Evolutionary conservation across 345 rosid species (phyloP).

Genomic region (Firmiana major): DNA sequence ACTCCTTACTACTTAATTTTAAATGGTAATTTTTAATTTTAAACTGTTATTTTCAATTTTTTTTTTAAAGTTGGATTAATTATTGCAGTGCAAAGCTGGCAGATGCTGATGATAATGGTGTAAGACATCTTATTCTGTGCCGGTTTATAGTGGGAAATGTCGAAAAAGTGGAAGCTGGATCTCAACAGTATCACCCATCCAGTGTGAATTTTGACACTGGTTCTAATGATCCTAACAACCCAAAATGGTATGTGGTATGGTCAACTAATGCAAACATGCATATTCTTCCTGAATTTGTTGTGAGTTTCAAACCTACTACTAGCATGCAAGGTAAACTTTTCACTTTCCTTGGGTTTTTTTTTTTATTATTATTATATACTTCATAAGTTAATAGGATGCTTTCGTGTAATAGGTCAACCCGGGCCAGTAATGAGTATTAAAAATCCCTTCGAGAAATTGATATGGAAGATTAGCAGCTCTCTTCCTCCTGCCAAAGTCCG

Average conservation of each 20-base stretch:
- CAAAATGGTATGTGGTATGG: conserved; percentile 42
- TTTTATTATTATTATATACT: neutral
- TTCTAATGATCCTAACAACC: conserved; percentile 35
- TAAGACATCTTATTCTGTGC: conserved; percentile 40
- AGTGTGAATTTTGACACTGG: conserved; percentile 32
- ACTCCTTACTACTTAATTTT: neutral
- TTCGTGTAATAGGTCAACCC: conserved; percentile 16
- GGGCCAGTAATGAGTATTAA: conserved; percentile 1
- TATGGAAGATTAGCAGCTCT: conserved; percentile 31
- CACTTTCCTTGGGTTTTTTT: neutral
- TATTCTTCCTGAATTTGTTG: conserved; percentile 41
- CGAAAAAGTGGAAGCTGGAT: conserved; percentile 37
- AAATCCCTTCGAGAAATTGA: conserved; percentile 28
- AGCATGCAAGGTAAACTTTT: conserved; percentile 21
- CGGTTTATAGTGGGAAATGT: conserved; percentile 40
- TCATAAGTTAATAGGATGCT: neutral
- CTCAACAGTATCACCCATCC: conserved; percentile 36
- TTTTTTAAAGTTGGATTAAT: neutral
- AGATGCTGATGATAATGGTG: conserved; percentile 40
- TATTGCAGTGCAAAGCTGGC: conserved; percentile 26
- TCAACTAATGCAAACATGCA: conserved; percentile 30
- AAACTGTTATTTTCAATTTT: neutral
- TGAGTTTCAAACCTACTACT: conserved; percentile 35
- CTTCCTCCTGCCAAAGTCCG: conserved; percentile 35
- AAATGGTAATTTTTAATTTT: neutral